Evolutionary conservation across 768 basidiomycete genomes (phyloP).

Genomic region (Trametes maxima): DNA sequence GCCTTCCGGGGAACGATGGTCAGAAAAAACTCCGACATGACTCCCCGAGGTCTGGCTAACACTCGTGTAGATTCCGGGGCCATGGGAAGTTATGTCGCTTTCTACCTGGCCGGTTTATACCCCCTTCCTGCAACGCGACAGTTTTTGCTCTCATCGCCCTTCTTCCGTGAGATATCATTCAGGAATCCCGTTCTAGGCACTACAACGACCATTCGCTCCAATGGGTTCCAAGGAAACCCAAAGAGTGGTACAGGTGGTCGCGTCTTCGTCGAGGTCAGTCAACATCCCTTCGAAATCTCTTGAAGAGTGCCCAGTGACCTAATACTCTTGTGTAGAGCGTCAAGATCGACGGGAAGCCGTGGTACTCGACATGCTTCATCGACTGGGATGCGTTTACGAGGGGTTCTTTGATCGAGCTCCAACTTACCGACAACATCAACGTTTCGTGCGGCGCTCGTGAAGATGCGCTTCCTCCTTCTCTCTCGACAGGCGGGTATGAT

Average conservation of each 20-base stretch:
- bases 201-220: conserved; percentile 55
- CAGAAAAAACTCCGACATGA: neutral
- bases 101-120: conserved; percentile 62
- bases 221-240: conserved; percentile 57
- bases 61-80: conserved; percentile 44
- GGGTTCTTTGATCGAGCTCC: conserved; percentile 56
- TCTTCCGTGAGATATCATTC: conserved; percentile 61
- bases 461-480: conserved; percentile 56
- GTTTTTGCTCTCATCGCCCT: conserved; percentile 59
- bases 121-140: conserved; percentile 64
- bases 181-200: conserved; percentile 57
- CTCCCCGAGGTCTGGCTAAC: neutral
- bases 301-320: neutral
- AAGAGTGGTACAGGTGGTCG: conserved; percentile 50
- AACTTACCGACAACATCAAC: conserved; percentile 54
- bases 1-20: conserved; percentile 68
- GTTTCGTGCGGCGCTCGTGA: conserved; percentile 52
- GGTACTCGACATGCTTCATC: conserved; percentile 65
- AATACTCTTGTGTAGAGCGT: conserved; percentile 44
- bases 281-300: neutral
- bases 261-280: conserved; percentile 58
- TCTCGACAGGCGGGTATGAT: conserved; percentile 62
- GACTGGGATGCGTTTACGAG: conserved; percentile 65
- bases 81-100: conserved; percentile 63
- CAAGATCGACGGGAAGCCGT: conserved; percentile 55